Evolutionary conservation across 768 basidiomycete genomes (phyloP), one percentile per base, ranked within the genome.

Genomic region (Russula sp.): DNA sequence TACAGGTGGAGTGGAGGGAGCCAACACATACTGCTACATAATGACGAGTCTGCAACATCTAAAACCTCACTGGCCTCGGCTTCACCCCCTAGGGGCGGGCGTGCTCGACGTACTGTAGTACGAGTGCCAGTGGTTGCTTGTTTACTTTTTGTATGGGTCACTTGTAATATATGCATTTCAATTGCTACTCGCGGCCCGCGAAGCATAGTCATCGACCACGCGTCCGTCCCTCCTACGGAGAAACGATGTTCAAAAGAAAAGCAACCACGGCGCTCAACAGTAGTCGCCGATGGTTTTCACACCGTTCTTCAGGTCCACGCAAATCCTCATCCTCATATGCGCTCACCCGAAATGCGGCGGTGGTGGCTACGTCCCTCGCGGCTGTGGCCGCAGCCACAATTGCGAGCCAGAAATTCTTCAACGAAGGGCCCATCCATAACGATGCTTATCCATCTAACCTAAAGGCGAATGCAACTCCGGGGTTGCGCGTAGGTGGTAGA

Each of bases 351-450:
- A 57, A 59, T 2, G 58, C 44, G 14, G 52, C 51, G 11, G 51
- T 62, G 20, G 51, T 57, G 14, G 67, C 61, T 22, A 61, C 57
- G 20, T 59, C 59, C 11, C 11, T 61, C 16, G 61, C 56, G 3
- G 67, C 58, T 6, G 57, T 60, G 24, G 60, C 30, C 1, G 49
- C 57, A 0, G 46, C 59, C 7, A 54, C 63, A 22, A 38, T 63
- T n/a, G 59, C 53, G 18, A 44, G 42, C 30, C 59, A 68, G 30
- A 62, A 54, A 20, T 51, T 59, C 58, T 51, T 59, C 58, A 54
- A 56, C 20, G 48, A 26, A 2, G 59, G 61, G 4, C 57, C 49
- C 11, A 70, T 79, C 14, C 71, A 78, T 62, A 79, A 76, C 57
- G 80, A 81, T 67, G 69, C 74, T 22, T 54, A 63, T 20, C 36